These are phyloP conservation scores for Lepidium africanum DNA, from an alignment of 345 rosid genomes.

Conservation along the genomic window DNA sequence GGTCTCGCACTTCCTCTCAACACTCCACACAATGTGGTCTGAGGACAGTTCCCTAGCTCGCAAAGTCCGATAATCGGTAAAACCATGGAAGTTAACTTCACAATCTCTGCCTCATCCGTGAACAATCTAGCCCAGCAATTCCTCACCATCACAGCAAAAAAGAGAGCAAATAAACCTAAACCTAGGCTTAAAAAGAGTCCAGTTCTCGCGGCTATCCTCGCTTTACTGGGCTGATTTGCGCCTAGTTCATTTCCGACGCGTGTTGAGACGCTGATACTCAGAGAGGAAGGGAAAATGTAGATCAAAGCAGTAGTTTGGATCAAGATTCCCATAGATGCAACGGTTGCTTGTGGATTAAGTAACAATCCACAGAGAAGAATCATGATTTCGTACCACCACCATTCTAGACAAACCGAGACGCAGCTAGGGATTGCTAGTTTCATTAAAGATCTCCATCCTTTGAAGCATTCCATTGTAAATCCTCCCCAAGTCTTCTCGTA, in stretches of 20 bases:
- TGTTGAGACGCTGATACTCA: constrained; percentile 67
- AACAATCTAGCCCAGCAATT: constrained; percentile 69
- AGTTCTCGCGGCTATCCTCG: constrained; percentile 47
- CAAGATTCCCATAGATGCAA: constrained; percentile 86
- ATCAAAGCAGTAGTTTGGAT: constrained; percentile 76
- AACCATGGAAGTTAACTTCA: constrained; percentile 53
- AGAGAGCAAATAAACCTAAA: constrained; percentile 47
- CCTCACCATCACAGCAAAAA: constrained; percentile 46
- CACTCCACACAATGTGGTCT: constrained; percentile 79
- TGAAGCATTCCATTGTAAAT: constrained; percentile 45
- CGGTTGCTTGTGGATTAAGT: constrained; percentile 63
- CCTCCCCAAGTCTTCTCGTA: constrained; percentile 64
- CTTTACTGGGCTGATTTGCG: constrained; percentile 49
- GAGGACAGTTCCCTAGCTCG: constrained; percentile 89
- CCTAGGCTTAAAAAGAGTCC: constrained; percentile 55
- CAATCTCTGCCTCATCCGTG: constrained; percentile 53
- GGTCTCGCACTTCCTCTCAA: constrained; percentile 84
- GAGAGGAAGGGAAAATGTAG: constrained; percentile 85
- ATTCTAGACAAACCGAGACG: constrained; percentile 82
- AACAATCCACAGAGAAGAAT: constrained; percentile 66
- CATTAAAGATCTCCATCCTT: constrained; percentile 48
- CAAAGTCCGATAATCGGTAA: constrained; percentile 80
- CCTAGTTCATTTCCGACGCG: constrained; percentile 81
- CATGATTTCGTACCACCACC: constrained; percentile 99
- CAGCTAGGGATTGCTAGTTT: constrained; percentile 76